Percentiles rank a stretch among this genome's conserved stretches.
Evolutionary conservation across 805 yeast species (phyloP).

Genomic region (Spathaspora gorwiae): DNA sequence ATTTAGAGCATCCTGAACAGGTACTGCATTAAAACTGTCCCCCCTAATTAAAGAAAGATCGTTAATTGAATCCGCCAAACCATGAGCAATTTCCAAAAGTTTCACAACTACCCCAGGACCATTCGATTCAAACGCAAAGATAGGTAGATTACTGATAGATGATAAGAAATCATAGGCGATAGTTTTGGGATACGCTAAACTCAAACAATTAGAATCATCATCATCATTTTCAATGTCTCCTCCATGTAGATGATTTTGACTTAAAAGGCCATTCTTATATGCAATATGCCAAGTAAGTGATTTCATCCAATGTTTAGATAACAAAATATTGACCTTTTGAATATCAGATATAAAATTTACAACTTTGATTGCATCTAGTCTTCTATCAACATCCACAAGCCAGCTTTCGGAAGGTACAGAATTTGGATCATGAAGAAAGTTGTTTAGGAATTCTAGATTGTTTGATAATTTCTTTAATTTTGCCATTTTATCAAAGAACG

Average conservation of each 20-base stretch:
- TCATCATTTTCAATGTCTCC: constrained; percentile 12
- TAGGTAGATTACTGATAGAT: constrained; percentile 22
- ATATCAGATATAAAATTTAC: constrained; percentile 24
- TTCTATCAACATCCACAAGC: constrained; percentile 6
- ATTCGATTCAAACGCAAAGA: constrained; percentile 35
- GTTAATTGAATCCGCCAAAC: constrained; percentile 17
- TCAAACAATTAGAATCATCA: not conserved
- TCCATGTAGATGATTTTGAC: constrained; percentile 14
- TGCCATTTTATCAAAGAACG: constrained; percentile 27
- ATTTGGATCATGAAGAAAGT: constrained; percentile 1
- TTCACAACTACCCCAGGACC: constrained; percentile 37
- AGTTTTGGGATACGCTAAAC: constrained; percentile 20
- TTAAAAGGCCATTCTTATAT: constrained; percentile 22
- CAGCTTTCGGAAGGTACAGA: not conserved
- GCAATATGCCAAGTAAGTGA: constrained; percentile 35
- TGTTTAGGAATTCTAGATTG: constrained; percentile 8
- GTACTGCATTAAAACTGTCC: not conserved
- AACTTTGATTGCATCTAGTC: constrained; percentile 16
- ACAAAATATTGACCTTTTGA: constrained; percentile 29
- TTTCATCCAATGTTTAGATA: constrained; percentile 35
- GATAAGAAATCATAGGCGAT: constrained; percentile 28
- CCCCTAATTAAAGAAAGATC: not conserved
- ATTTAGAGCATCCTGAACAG: constrained; percentile 6
- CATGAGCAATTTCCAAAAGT: constrained; percentile 30
- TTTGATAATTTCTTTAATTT: constrained; percentile 4